Base-by-base conservation (phyloP, 1,139 yeast genomes). In the Hyphopichia wangnamkhiaoensis region DNA sequence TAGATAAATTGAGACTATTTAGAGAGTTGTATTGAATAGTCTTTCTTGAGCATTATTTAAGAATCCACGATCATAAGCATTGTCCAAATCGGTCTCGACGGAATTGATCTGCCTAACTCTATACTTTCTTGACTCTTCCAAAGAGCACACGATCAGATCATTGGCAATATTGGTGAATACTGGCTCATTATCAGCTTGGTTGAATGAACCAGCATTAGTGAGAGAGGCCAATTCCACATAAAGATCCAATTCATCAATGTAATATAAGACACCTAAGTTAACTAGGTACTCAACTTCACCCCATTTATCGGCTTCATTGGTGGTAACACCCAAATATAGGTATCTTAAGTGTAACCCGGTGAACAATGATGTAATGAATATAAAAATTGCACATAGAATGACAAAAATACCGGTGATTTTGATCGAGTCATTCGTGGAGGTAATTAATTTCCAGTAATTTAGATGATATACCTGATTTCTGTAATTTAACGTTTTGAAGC, bases 261-360 rank as follows among this genome's bases (percentile, higher is more conserved):
- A 41, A 43, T 58, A 70, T 35, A 72, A 57, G 2, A 52, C 46
- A 1, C 69, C 68, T 9, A 76, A 53, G 3, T 50, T 39, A 8
- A 89, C 71, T 45, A 86, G 69, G 35, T 80, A 76, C 41, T 83
- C 82, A 10, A 93, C 71, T 16, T 76, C 82, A 19, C 73, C 80
- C 98, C 98, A 93, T 59, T 93, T 93, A 37, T 74, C 80, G 9
- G 82, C 69, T 61, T 93, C 98, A 55, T 87, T 91, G 2, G 96
- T 89, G n/a, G 98, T 90, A 49, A 85, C 85, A 0, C 98, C 98
- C 30, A 82, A 70, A 49, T 79, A 81, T 2, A 88, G 65, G 52
- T 82, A 76, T 40, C 79, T 63, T 17, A 84, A 31, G 48, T 88
- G 96, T 46, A 85, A 76, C 1, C 59, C 63, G 0, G 82, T 56